A percentile compares a stretch with the other conserved stretches of the same genome.
These are phyloP conservation scores for Aspergillus novofumigatus DNA, from an alignment of 2,329 filamentous ascomycete species.

Conservation along the genomic window DNA sequence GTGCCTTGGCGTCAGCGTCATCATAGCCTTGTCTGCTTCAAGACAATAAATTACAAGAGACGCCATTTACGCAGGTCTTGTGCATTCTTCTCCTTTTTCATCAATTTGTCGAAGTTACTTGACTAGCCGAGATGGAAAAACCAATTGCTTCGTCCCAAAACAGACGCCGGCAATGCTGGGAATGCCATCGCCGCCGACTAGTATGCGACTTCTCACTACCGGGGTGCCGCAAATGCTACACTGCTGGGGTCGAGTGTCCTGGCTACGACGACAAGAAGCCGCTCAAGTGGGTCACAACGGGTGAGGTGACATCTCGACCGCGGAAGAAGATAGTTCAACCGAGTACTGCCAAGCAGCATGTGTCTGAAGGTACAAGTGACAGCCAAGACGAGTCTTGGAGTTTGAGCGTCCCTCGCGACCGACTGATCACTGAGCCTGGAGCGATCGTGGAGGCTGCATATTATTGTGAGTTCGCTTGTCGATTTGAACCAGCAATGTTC, in stretches of 20 bases:
- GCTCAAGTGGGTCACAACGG: slow-evolving; percentile 3
- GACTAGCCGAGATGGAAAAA: background rate
- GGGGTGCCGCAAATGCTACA: slow-evolving; percentile 4
- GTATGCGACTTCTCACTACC: slow-evolving; percentile 6
- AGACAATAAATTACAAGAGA: background rate
- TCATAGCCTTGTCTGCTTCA: background rate
- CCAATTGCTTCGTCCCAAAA: background rate
- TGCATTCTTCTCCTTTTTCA: background rate
- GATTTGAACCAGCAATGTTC: background rate
- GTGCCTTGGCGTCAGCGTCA: background rate
- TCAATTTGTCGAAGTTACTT: background rate
- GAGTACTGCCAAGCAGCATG: background rate
- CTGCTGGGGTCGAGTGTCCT: slow-evolving; percentile 2
- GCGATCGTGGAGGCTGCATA: background rate
- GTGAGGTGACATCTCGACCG: slow-evolving; percentile 1
- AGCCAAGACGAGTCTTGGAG: too few relatives aligned
- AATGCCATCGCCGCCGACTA: slow-evolving; percentile 5
- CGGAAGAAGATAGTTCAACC: background rate
- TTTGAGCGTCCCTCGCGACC: background rate
- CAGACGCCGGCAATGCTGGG: slow-evolving; percentile 6
- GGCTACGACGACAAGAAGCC: slow-evolving; percentile 9
- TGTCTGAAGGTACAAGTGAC: background rate
- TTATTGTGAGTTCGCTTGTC: slow-evolving; percentile 2
- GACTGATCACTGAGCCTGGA: background rate
- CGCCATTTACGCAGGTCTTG: background rate